Base-by-base conservation (phyloP, 1,284 basidiomycete genomes). In the Rhodotorula sp. region DNA sequence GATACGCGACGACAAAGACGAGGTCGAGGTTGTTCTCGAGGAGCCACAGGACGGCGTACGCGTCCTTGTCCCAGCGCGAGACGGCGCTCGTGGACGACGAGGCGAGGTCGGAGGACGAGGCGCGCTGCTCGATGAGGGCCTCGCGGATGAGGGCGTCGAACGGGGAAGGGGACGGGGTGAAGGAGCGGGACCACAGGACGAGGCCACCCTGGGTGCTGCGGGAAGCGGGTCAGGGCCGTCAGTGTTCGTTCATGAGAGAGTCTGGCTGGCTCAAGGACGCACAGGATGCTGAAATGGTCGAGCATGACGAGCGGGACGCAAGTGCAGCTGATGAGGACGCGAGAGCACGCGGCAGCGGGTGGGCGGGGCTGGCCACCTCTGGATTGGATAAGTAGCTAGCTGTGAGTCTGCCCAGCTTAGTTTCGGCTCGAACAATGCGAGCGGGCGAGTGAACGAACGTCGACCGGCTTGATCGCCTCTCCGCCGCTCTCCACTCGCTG, bases 1-100 rank as follows among this genome's bases (percentile, higher is more conserved):
- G 96, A 83, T 97, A 97, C 62, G 95, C 93, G 65, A 96, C 93
- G 78, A 96, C 94, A 79, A 97, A 97, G 63, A 97, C 94, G 77
- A 97, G 87, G 75, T 94, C 93, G 53, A 97, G 85, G 68, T 93
- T 91, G 80, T 97, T 97, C 49, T 92, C 89, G 78, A 94, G 90
- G 0, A 91, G 89, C 93, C 94, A 97, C 81, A 90, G 89, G 66
- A 97, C 61, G 54, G 92, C 90, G 79, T 93, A 95, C 0, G 92
- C 92, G 78, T 95, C 93, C 80, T 90, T 93, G 83, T 95, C 92
- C 79, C 91, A 92, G 71, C 88, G 57, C 60, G 70, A 69, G 59
- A 66, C 66, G 58, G 48, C 45, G 54, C 56, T 34, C 14, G 53
- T 17, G 16, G 12, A 25, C 7, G n/a, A 8, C 0, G 68, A 1